Conservation (phyloP, 306 rosid species). For the Argentina anserina region DNA sequence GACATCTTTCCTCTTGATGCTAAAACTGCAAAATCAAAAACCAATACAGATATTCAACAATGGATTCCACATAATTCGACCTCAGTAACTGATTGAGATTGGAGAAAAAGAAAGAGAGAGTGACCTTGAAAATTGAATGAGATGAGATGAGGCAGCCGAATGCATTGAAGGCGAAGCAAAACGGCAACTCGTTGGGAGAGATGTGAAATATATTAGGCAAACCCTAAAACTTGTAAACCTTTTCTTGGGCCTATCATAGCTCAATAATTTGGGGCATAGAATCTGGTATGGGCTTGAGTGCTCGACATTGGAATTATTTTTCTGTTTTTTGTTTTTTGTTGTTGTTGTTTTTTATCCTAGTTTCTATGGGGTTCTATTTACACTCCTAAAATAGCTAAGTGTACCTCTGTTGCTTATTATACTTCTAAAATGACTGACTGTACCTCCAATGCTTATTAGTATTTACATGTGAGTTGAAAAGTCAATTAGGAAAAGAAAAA, state of each 20-base stretch:
- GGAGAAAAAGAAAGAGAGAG: neutral
- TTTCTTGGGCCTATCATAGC: neutral
- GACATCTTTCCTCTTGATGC: slow-evolving; percentile 1
- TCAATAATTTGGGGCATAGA: neutral
- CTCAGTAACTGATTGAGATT: too few species aligned
- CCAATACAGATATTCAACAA: neutral
- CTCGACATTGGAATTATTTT: too few species aligned
- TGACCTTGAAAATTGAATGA: slow-evolving; percentile 3
- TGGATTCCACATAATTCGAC: neutral
- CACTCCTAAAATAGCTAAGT: too few species aligned
- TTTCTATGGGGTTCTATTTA: too few species aligned
- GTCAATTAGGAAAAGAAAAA: too few species aligned
- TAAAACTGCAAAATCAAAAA: slow-evolving; percentile 11
- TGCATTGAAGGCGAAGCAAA: neutral
- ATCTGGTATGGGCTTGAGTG: neutral
- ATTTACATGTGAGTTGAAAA: too few species aligned
- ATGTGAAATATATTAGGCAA: slow-evolving; percentile 13
- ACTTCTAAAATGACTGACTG: too few species aligned
- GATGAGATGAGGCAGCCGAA: slow-evolving; percentile 10
- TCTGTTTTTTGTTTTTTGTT: too few species aligned
- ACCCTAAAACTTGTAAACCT: slow-evolving; percentile 1
- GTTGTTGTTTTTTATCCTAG: too few species aligned
- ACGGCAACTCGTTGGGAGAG: neutral
- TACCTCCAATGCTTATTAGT: too few species aligned
- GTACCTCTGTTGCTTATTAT: too few species aligned